Conservation (phyloP, 208 protist species). For the Crithidia brevicula region DNA sequence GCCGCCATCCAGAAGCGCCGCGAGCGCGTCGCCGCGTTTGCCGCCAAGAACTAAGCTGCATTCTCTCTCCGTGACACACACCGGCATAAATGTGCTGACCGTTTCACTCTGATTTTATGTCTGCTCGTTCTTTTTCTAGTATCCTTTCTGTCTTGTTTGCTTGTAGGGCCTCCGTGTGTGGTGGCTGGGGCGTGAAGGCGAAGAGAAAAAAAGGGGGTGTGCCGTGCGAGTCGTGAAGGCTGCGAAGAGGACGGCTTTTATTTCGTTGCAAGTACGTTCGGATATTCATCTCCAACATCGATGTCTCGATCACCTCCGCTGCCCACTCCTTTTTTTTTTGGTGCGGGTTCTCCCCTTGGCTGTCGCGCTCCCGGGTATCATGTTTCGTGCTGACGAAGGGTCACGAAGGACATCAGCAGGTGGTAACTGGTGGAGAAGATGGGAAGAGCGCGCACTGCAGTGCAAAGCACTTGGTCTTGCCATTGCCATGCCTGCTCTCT, state of each 20-base stretch:
- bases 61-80: too few relatives aligned
- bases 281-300: too few relatives aligned
- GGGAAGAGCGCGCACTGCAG: too few relatives aligned
- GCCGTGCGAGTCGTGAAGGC: background rate
- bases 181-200: background rate
- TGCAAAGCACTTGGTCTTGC: too few relatives aligned
- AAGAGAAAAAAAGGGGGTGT: background rate
- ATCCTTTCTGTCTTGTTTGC: too few relatives aligned
- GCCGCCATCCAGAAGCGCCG: slow-evolving; percentile 75
- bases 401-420: background rate
- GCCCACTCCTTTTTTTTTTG: background rate
- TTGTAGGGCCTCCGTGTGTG: slow-evolving; percentile 3
- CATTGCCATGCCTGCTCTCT: too few relatives aligned
- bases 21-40: slow-evolving; percentile 68
- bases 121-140: slow-evolving; percentile 1
- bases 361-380: slow-evolving; percentile 10
- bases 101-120: slow-evolving; percentile 7
- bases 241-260: too few relatives aligned
- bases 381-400: slow-evolving; percentile 15
- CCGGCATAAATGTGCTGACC: too few relatives aligned
- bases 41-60: slow-evolving; percentile 37
- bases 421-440: background rate
- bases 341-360: too few relatives aligned
- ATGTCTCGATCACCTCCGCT: background rate
- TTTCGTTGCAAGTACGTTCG: too few relatives aligned